Base-by-base conservation (phyloP, 176 grass and related monocot genomes). In the Miscanthus lutarioriparius region DNA sequence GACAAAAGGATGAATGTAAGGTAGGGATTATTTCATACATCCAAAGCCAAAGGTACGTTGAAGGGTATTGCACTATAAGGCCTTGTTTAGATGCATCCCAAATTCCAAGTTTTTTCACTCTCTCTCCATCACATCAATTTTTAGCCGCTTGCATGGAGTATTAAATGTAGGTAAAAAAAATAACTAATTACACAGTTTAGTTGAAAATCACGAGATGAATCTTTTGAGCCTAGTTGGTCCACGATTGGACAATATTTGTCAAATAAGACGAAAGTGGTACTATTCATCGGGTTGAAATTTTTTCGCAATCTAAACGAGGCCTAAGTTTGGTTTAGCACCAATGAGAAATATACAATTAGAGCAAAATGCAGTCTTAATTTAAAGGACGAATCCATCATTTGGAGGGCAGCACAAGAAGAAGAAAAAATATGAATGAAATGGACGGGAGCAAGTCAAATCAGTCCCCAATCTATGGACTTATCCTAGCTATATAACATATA, bases 261-360 rank as follows among this genome's bases (percentile, higher is more conserved):
- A n/a, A n/a, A n/a, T n/a, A n/a, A n/a, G n/a, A n/a, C n/a, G n/a
- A n/a, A n/a, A n/a, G n/a, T n/a, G n/a, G n/a, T n/a, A n/a, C n/a
- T n/a, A n/a, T n/a, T n/a, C n/a, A n/a, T n/a, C n/a, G n/a, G n/a
- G n/a, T n/a, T n/a, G n/a, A n/a, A n/a, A n/a, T n/a, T n/a, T n/a
- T n/a, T n/a, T n/a, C n/a, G n/a, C n/a, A n/a, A n/a, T n/a, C n/a
- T n/a, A n/a, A n/a, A n/a, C n/a, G n/a, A n/a, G n/a, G n/a, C n/a
- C n/a, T n/a, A n/a, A 70, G 17, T 64, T 20, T 83, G 53, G 75
- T 62, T 83, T 80, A 80, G 80, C 7, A 76, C 89, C 75, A 78
- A 83, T 15, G 39, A 83, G 19, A 56, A 85, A 76, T 61, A 48
- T 5, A 76, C 2, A 32, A 17, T 68, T 68, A 10, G 35, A 56